Base-by-base conservation (phyloP, 306 rosid genomes). In the Cucurbita maxima region DNA sequence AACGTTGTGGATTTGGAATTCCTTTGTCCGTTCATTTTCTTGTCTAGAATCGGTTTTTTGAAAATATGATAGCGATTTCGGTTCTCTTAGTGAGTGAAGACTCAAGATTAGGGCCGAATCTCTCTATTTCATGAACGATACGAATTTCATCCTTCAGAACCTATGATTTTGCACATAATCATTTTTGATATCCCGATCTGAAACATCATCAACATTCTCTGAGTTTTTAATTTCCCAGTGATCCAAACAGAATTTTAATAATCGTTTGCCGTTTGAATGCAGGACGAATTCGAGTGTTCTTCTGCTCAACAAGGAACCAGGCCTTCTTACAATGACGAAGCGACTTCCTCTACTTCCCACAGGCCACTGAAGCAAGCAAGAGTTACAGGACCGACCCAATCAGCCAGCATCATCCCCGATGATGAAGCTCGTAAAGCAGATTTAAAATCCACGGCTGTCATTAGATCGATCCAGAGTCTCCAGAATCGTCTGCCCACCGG, bases 361-460 rank as follows among this genome's bases (percentile, higher is more conserved):
- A 51, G 81, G 45, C 72, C 82, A 44, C 44, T 20, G 73, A 86
- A 83, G 76, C 83, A 75, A 55, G 68, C 76, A 4, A 79, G 74
- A 61, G 40, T 51, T 3, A 36, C 47, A 15, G 78, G 74, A 44
- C 64, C 76, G 11, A 62, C 3, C 16, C 59, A 51, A 58, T 55
- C 81, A 37, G 48, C 61, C 9, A n/a, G 43, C 8, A n/a, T 10
- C 51, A 43, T 10, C n/a, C 43, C 41, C n/a, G 81, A 57, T 16
- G 38, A 16, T 52, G 73, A 47, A 25, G 48, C 16, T 3, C 55
- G 54, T 69, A 73, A 20, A 59, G 1, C 57, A 25, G 69, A 75
- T 37, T 54, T 76, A 30, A 66, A 76, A 71, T 81, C 85, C 1
- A 75, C 74, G 38, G 69, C 80, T 63, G 76, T 75, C 16, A 61